phyloP scores from a whole-genome alignment of 306 rosid genomes.

The Alnus glutinosa region DNA sequence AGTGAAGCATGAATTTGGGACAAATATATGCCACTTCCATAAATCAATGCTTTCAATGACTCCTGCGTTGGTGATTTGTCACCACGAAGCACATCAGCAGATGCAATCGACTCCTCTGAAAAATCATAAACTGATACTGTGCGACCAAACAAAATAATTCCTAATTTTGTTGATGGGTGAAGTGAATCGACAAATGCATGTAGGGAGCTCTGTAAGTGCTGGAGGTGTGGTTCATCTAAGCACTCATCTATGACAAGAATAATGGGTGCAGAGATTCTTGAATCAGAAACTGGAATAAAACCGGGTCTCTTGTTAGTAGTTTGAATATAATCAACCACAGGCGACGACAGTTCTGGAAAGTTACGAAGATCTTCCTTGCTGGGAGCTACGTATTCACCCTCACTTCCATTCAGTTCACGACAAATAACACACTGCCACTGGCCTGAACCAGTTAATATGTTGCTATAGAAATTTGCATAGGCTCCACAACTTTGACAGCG shows the following conservation, averaged over 20 bases:
- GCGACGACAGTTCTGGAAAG: conserved; percentile 85
- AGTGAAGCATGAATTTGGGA: conserved; percentile 94
- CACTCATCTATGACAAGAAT: conserved; percentile 92
- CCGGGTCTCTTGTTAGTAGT: conserved; percentile 93
- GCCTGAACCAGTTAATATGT: conserved; percentile 87
- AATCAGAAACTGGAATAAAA: conserved; percentile 90
- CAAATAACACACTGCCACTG: conserved; percentile 99
- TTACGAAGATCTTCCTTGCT: conserved; percentile 74
- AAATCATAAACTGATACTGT: conserved; percentile 89
- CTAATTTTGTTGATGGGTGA: conserved; percentile 79
- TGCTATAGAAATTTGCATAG: conserved; percentile 82
- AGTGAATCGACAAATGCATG: conserved; percentile 97
- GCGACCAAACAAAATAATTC: conserved; percentile 83
- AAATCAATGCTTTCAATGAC: conserved; percentile 69
- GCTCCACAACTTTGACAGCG: conserved; percentile 96
- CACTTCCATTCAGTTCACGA: conserved; percentile 78
- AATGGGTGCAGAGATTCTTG: conserved; percentile 88
- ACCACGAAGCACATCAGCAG: conserved; percentile 97
- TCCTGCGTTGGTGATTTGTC: conserved; percentile 80
- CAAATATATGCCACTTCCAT: conserved; percentile 92
- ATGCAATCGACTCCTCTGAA: conserved; percentile 84
- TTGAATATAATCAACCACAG: conserved; percentile 84
- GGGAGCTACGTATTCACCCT: conserved; percentile 75
- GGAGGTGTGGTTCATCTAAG: conserved; percentile 91
- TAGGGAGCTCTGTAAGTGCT: conserved; percentile 87